These are phyloP conservation scores for Trametopsis cervina DNA, from an alignment of 768 basidiomycete species.

Conservation along the genomic window DNA sequence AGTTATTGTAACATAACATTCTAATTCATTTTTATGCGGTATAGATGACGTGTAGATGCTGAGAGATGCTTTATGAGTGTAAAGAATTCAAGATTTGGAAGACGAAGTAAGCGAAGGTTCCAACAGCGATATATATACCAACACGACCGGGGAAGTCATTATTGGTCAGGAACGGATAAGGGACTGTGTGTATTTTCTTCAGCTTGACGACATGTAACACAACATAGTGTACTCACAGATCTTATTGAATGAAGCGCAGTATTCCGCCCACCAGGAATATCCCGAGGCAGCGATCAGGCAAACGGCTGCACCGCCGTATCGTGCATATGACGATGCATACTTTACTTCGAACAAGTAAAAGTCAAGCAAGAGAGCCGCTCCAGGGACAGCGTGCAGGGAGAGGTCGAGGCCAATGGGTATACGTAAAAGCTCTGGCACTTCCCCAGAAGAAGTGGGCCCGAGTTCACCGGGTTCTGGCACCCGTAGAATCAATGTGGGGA, in stretches of 20 bases:
- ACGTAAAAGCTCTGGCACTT: constrained; percentile 20
- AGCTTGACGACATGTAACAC: constrained; percentile 3
- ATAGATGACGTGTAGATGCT: neutral
- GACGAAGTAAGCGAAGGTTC: constrained; percentile 43
- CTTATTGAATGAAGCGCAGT: constrained; percentile 54
- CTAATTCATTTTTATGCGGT: no score
- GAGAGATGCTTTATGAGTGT: constrained; percentile 28
- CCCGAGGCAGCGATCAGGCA: constrained; percentile 29
- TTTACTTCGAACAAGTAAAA: constrained; percentile 61
- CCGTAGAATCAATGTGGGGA: constrained; percentile 51
- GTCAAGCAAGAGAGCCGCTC: constrained; percentile 50
- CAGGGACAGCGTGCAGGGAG: constrained; percentile 57
- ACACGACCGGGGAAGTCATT: constrained; percentile 45
- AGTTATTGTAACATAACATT: no score
- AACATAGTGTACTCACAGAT: constrained; percentile 38
- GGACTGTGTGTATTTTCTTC: constrained; percentile 54
- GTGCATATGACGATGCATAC: constrained; percentile 34
- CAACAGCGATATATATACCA: constrained; percentile 51
- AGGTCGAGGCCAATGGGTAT: constrained; percentile 43
- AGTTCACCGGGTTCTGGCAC: constrained; percentile 16
- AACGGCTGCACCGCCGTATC: constrained; percentile 26
- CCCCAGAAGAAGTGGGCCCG: constrained; percentile 25
- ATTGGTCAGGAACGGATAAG: constrained; percentile 77
- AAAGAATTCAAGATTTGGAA: constrained; percentile 56
- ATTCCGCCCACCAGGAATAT: constrained; percentile 65